Evolutionary conservation across 2,329 filamentous ascomycete genomes (phyloP), one percentile per base, ranked within the genome.

Genomic region (Thielaviopsis ethacetica): DNA sequence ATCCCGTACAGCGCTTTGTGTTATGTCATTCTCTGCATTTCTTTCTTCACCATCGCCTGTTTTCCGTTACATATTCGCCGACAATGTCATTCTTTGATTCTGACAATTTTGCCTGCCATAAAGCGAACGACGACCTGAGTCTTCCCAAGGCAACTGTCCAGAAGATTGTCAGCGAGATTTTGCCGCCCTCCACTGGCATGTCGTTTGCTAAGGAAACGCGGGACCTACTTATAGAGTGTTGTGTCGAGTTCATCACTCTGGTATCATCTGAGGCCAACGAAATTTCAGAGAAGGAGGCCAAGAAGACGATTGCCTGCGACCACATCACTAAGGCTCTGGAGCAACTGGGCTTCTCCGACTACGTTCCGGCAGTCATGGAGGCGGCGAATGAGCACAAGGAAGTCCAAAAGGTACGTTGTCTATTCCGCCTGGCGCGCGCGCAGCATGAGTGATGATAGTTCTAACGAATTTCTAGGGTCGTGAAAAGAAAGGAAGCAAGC

Each of bases 261-360:
- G 87, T 98, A 65, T 96, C 91, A n/a, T 95, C 89, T 54, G 91
- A 98, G 74, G 93, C 93, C 63, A 98, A 98, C 72, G 93, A 98
- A 67, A 98, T 98, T 64, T 94, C 91, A 13, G 93, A 98, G 71
- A 95, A 95, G 72, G 93, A 98, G 68, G 89, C 91, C 55, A 98
- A 98, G 76, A 98, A 98, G 79, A 98, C 93, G 3, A 98, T 98
- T 66, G 91, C 91, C 13, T 95, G 89, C 71, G 93, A 98, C 67
- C 93, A 98, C 74, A 94, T 98, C 66, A 94, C 91, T 68, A 91
- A 91, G 68, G 93, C 93, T 0, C 79, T 98, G 50, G 87, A 91
- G 66, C 88, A 95, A 66, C 81, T 98, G 21, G 93, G 91, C 1
- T 98, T 97, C 70, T 80, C 84, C 10, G 90, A 95, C 65, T 98